Evolutionary conservation across 257 asterid genomes (phyloP).

Genomic region (Scutellaria baicalensis): DNA sequence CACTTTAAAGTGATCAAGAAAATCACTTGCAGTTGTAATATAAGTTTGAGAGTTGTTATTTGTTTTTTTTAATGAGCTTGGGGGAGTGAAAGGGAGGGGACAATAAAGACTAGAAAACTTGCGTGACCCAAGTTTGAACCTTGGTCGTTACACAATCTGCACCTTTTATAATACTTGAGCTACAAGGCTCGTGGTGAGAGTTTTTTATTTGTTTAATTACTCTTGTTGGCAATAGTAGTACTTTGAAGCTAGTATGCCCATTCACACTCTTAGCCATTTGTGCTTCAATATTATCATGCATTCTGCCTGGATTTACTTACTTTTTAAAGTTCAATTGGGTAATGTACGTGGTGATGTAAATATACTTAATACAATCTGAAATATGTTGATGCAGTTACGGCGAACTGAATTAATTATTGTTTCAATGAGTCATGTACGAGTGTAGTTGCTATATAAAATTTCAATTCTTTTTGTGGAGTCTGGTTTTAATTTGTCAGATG

Average conservation of each 20-base stretch:
- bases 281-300: slow-evolving; percentile 3
- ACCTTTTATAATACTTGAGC: too few species aligned
- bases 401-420: slow-evolving; percentile 1
- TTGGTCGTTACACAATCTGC: too few species aligned
- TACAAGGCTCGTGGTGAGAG: too few species aligned
- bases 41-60: slow-evolving; percentile 4
- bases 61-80: too few species aligned
- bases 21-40: slow-evolving; percentile 16
- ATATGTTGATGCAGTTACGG: neutral
- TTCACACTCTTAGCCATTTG: neutral
- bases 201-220: slow-evolving; percentile 11
- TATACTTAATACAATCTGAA: neutral
- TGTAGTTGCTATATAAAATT: neutral
- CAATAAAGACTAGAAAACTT: too few species aligned
- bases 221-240: neutral
- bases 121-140: too few species aligned
- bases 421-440: slow-evolving; percentile 5
- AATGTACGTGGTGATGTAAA: neutral
- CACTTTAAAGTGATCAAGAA: slow-evolving; percentile 1
- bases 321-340: neutral
- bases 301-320: neutral
- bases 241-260: neutral
- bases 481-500: neutral
- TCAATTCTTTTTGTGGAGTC: slow-evolving; percentile 8
- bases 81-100: too few species aligned